Evolutionary conservation across 306 rosid genomes (phyloP), one percentile per base, ranked within the genome.

Genomic region (Calophaca sinica): DNA sequence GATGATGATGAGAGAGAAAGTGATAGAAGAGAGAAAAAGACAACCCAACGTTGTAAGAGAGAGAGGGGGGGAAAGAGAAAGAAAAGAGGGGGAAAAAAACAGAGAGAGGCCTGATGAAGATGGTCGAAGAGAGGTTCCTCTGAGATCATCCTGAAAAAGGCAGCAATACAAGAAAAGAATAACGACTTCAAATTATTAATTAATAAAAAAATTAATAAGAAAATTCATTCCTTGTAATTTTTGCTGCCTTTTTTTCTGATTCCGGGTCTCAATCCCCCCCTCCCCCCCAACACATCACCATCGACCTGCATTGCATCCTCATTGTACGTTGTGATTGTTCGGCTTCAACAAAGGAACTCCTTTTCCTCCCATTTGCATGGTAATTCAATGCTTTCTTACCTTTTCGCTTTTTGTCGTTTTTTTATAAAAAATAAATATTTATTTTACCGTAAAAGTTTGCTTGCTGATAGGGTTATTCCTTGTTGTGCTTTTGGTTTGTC

Each of bases 71-170:
- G 48, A 45, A 55, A 38, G 61, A 11, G 53, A 41, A 26, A 6
- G 11, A 42, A 41, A 48, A 58, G 57, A n/a, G n/a, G 61, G 55
- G 81, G 48, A 45, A 55, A 38, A 54, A 11, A 42, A 41, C 41
- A 58, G 57, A 28, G 57, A 15, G 20, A 68, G 6, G 33, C 14
- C 81, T 52, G 85, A 75, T 76, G 82, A 82, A 67, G 93, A 86
- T 89, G 96, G 86, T 92, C 92, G 83, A 81, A 82, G 87, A 83
- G 96, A 87, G 49, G 50, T 62, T 79, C 86, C 89, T 90, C 98
- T 92, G 86, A 94, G 96, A 90, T 90, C 92, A 73, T 85, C 91
- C 67, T 77, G 80, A 26, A 79, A 79, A 80, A 74, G 97, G 93
- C 92, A 90, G 92, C 93, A 82, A 83, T 64, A 57, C 82, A 64